phyloP scores from a whole-genome alignment of 306 rosid species.

The Oemleria cerasiformis region DNA sequence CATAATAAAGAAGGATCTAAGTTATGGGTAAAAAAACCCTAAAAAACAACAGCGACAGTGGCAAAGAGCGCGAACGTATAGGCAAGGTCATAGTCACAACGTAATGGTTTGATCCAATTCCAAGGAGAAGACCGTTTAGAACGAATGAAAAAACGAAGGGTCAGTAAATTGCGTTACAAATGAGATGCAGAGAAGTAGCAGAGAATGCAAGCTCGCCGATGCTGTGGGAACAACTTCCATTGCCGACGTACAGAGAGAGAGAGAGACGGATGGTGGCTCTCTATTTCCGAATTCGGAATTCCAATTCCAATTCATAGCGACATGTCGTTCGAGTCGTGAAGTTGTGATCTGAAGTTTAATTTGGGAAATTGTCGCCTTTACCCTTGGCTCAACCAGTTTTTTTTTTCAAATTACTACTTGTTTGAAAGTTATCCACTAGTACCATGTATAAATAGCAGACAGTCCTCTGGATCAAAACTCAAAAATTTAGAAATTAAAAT shows the following conservation, averaged over 20 bases:
- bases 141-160: background rate
- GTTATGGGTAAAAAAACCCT: slow-evolving; percentile 10
- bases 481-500: too few species aligned
- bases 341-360: background rate
- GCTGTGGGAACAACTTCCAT: slow-evolving; percentile 25
- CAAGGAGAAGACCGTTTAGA: background rate
- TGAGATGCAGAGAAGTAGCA: slow-evolving; percentile 33
- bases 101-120: background rate
- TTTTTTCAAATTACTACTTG: too few species aligned
- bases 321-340: background rate
- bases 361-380: background rate
- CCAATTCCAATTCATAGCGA: background rate
- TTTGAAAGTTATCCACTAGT: too few species aligned
- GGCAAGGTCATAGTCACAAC: background rate
- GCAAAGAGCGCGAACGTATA: background rate
- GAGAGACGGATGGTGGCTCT: background rate
- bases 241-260: background rate
- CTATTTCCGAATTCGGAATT: background rate
- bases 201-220: slow-evolving; percentile 17
- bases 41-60: background rate
- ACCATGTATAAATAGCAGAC: too few species aligned
- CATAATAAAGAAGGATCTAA: slow-evolving; percentile 22
- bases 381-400: background rate
- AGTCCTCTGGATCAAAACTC: too few species aligned
- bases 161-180: slow-evolving; percentile 27